phyloP scores from a whole-genome alignment of 805 yeast genomes.

The Metschnikowia lachancei region DNA sequence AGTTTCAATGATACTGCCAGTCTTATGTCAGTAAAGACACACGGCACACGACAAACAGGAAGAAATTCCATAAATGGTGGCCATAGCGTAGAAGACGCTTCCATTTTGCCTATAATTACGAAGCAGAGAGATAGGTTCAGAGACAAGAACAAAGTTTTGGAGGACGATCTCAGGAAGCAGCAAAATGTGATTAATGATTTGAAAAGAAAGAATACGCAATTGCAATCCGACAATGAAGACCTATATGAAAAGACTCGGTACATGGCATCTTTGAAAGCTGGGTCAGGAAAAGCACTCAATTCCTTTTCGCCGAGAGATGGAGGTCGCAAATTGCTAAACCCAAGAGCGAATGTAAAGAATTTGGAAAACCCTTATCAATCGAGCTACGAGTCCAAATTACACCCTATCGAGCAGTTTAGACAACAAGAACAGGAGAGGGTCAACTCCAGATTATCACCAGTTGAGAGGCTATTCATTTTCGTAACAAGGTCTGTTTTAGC shows the following conservation, averaged over 20 bases:
- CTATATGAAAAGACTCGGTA: conserved; percentile 76
- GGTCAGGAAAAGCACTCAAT: conserved; percentile 13
- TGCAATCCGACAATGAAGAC: conserved; percentile 73
- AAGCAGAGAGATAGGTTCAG: conserved; percentile 94
- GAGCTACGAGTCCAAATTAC: conserved; percentile 71
- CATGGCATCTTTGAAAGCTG: conserved; percentile 49
- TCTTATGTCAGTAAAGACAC: conserved; percentile 58
- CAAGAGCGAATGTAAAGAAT: conserved; percentile 36
- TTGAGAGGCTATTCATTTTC: conserved; percentile 74
- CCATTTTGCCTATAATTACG: conserved; percentile 80
- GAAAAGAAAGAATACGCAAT: conserved; percentile 57
- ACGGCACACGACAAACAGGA: conserved; percentile 25
- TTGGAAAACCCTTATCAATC: conserved; percentile 59
- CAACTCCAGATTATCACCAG: conserved; percentile 64
- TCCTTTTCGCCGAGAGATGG: neutral
- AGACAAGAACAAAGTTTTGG: conserved; percentile 76
- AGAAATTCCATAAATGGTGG: conserved; percentile 39
- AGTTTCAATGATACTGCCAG: conserved; percentile 59
- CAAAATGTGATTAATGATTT: conserved; percentile 53
- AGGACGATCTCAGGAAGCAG: conserved; percentile 69
- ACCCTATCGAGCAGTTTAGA: conserved; percentile 82
- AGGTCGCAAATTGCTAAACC: conserved; percentile 24
- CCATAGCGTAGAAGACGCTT: conserved; percentile 34
- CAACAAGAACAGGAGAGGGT: conserved; percentile 74
- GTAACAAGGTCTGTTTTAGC: conserved; percentile 74